A percentile compares a stretch with the other conserved stretches of the same genome.
These are phyloP conservation scores for Cercospora zeae-maydis DNA, from an alignment of 2,329 filamentous ascomycete genomes.

Conservation along the genomic window DNA sequence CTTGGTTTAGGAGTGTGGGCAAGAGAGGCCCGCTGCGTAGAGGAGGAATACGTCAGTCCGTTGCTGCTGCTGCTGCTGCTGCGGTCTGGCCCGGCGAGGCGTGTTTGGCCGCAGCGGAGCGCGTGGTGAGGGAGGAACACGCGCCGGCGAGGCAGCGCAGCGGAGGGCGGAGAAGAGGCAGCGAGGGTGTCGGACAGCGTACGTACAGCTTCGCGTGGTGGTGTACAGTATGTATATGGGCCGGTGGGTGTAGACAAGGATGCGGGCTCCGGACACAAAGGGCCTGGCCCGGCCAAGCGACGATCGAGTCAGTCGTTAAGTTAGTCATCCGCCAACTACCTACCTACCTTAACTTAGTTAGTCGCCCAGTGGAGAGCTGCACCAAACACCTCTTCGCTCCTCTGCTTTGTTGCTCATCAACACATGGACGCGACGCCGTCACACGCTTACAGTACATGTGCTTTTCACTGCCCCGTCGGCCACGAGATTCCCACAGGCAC, in stretches of 20 bases:
- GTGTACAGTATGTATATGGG: neutral
- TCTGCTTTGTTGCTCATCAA: neutral
- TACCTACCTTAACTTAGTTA: too few species aligned
- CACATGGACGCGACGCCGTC: neutral
- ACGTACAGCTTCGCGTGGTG: neutral
- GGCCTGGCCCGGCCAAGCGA: neutral
- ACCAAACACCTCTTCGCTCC: neutral
- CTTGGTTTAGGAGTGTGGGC: neutral
- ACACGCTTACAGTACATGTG: neutral
- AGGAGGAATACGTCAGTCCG: conserved; percentile 1
- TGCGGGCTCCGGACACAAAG: neutral
- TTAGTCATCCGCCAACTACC: neutral
- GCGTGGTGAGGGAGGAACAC: neutral
- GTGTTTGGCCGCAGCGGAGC: neutral
- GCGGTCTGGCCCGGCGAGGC: neutral
- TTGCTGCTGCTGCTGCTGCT: neutral
- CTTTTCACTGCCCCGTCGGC: neutral
- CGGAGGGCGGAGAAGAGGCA: neutral
- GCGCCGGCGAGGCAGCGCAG: neutral
- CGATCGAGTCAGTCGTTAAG: neutral
- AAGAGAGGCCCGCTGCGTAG: neutral
- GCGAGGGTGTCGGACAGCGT: neutral
- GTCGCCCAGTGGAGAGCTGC: neutral
- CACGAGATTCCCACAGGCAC: neutral
- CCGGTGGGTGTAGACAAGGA: neutral